These are phyloP conservation scores for Casuarina glauca DNA, from an alignment of 306 rosid species.

Conservation along the genomic window DNA sequence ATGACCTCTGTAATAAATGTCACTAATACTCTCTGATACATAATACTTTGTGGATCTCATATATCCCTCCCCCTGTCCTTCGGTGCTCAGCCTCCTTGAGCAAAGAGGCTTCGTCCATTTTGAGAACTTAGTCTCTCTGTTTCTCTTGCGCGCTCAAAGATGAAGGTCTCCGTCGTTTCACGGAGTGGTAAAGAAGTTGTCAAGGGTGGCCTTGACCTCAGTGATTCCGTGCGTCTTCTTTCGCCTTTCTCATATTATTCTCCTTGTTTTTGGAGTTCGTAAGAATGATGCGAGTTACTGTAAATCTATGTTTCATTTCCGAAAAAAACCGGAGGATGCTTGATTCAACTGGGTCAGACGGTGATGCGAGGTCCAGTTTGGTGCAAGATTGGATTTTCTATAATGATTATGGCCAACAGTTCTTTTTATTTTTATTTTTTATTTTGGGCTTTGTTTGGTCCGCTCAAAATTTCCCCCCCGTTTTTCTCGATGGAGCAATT, in stretches of 20 bases:
- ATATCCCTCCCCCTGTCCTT: neutral
- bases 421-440: neutral
- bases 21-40: neutral
- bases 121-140: slow-evolving; percentile 25
- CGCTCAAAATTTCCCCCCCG: neutral
- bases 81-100: neutral
- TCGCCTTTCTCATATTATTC: neutral
- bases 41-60: slow-evolving; percentile 17
- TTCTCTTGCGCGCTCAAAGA: slow-evolving; percentile 31
- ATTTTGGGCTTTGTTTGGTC: neutral
- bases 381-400: slow-evolving; percentile 4
- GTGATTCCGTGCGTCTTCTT: slow-evolving; percentile 62
- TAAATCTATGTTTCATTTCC: slow-evolving; percentile 4
- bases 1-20: slow-evolving; percentile 3
- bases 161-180: slow-evolving; percentile 82
- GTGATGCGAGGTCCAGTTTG: neutral
- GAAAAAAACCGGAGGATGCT: neutral
- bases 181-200: slow-evolving; percentile 80
- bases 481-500: neutral
- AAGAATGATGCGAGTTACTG: neutral
- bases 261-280: neutral
- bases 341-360: slow-evolving; percentile 1
- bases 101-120: slow-evolving; percentile 20
- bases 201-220: slow-evolving; percentile 78
- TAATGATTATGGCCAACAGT: neutral